phyloP scores from a whole-genome alignment of 371 early-diverging fungal species.

The Actinomortierella wolfii region DNA sequence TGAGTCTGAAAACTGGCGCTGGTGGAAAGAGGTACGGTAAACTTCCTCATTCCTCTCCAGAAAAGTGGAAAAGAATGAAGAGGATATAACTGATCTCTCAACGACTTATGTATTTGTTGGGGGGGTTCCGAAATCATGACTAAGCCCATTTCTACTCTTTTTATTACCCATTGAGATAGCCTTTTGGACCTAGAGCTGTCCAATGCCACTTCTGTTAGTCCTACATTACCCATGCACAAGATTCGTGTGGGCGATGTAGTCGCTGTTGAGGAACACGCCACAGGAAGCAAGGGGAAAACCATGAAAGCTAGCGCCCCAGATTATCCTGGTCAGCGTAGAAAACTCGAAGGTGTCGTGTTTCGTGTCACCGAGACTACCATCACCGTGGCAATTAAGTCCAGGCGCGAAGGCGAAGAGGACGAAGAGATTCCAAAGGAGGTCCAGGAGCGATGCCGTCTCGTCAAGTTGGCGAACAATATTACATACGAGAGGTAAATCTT shows the following conservation, averaged over 20 bases:
- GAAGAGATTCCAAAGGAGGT: constrained; percentile 68
- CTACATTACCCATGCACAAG: constrained; percentile 66
- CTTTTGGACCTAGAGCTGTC: constrained; percentile 71
- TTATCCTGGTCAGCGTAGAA: constrained; percentile 21
- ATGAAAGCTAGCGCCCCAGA: constrained; percentile 49
- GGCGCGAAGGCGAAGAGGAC: constrained; percentile 53
- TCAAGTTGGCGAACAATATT: constrained; percentile 78
- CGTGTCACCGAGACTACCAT: constrained; percentile 64
- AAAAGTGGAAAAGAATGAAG: constrained; percentile 7
- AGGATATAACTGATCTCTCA: background rate
- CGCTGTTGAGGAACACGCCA: constrained; percentile 61
- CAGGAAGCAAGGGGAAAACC: constrained; percentile 44
- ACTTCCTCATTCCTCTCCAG: background rate
- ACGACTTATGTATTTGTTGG: background rate
- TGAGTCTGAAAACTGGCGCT: constrained; percentile 73
- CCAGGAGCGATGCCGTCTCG: constrained; percentile 70
- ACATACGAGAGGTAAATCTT: constrained; percentile 68
- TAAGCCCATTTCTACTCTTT: no score
- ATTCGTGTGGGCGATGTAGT: constrained; percentile 81
- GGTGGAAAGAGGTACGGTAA: constrained; percentile 69
- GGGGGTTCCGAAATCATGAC: no score
- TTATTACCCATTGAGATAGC: constrained; percentile 20
- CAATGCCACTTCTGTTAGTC: constrained; percentile 53
- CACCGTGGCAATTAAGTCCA: constrained; percentile 60
- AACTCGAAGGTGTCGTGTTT: constrained; percentile 61